Percentiles rank a stretch among this genome's conserved stretches.
phyloP scores from a whole-genome alignment of 768 basidiomycete genomes.

The Mycena epipterygia region DNA sequence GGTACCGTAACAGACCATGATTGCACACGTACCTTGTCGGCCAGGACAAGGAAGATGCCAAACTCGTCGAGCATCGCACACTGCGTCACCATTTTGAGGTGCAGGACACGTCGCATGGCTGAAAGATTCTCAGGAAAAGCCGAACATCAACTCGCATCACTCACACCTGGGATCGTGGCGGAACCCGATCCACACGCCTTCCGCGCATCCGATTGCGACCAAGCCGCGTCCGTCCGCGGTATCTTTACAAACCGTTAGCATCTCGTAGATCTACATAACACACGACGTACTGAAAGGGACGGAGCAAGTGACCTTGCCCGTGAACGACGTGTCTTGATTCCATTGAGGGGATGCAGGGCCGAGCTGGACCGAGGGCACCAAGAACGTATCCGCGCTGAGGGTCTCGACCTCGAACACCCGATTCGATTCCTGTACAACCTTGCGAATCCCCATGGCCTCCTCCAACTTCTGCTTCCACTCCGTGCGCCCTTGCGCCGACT shows the following conservation, averaged over 20 bases:
- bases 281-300: slow-evolving; percentile 86
- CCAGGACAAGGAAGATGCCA: slow-evolving; percentile 95
- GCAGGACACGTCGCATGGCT: slow-evolving; percentile 95
- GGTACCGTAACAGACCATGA: not conserved
- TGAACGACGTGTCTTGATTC: slow-evolving; percentile 77
- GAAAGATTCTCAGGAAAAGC: slow-evolving; percentile 4
- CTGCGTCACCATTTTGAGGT: slow-evolving; percentile 93
- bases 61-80: slow-evolving; percentile 97
- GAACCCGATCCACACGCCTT: slow-evolving; percentile 98
- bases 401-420: slow-evolving; percentile 96
- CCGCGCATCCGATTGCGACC: slow-evolving; percentile 94
- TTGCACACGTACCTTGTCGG: slow-evolving; percentile 79
- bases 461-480: slow-evolving; percentile 95
- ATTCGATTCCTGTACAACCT: slow-evolving; percentile 91
- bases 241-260: slow-evolving; percentile 56
- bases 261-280: not conserved
- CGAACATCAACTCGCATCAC: slow-evolving; percentile 35
- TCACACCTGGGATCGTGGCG: slow-evolving; percentile 89
- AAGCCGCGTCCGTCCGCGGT: slow-evolving; percentile 89
- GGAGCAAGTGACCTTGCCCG: slow-evolving; percentile 93
- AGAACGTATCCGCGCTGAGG: slow-evolving; percentile 89
- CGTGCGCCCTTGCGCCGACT: slow-evolving; percentile 75
- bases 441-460: slow-evolving; percentile 88
- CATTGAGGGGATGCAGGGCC: slow-evolving; percentile 64
- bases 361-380: slow-evolving; percentile 75